These are phyloP conservation scores for Novymonas esmeraldas DNA, from an alignment of 208 protist species.

Conservation along the genomic window DNA sequence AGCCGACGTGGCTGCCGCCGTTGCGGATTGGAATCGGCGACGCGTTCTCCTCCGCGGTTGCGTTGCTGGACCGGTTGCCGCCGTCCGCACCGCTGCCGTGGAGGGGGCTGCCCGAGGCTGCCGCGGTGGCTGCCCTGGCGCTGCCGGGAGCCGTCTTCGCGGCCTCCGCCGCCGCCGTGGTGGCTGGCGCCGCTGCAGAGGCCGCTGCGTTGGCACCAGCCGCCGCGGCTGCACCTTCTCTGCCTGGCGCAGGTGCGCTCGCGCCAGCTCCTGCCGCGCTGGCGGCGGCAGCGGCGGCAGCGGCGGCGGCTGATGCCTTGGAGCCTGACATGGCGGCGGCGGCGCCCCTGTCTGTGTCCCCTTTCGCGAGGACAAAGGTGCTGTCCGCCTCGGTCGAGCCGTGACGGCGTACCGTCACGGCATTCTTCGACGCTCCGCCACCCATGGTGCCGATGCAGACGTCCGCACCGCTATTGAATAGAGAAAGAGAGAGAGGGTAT, in stretches of 20 bases:
- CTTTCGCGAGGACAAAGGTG: constrained; percentile 5
- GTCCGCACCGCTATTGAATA: too few relatives aligned
- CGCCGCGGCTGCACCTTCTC: background rate
- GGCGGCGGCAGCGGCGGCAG: background rate
- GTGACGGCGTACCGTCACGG: constrained; percentile 8
- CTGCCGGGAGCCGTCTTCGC: background rate
- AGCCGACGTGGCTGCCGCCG: constrained; percentile 15
- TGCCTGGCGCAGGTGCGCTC: too few relatives aligned
- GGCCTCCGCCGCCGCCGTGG: background rate
- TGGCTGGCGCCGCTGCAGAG: too few relatives aligned
- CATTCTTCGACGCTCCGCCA: constrained; percentile 10
- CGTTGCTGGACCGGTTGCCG: background rate
- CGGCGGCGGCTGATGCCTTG: background rate
- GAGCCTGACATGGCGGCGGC: background rate
- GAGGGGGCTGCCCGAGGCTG: background rate
- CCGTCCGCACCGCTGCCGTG: background rate
- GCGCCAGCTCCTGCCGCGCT: too few relatives aligned
- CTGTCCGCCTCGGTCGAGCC: constrained; percentile 7
- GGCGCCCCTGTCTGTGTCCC: background rate
- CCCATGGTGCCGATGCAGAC: constrained; percentile 12
- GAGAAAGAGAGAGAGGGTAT: background rate
- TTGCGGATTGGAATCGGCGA: constrained; percentile 21
- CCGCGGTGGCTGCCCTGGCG: background rate
- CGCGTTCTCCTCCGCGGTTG: constrained; percentile 8
- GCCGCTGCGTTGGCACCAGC: background rate